These are phyloP conservation scores for Neopestalotiopsis sp. DNA, from an alignment of 2,329 filamentous ascomycete genomes.

Conservation along the genomic window DNA sequence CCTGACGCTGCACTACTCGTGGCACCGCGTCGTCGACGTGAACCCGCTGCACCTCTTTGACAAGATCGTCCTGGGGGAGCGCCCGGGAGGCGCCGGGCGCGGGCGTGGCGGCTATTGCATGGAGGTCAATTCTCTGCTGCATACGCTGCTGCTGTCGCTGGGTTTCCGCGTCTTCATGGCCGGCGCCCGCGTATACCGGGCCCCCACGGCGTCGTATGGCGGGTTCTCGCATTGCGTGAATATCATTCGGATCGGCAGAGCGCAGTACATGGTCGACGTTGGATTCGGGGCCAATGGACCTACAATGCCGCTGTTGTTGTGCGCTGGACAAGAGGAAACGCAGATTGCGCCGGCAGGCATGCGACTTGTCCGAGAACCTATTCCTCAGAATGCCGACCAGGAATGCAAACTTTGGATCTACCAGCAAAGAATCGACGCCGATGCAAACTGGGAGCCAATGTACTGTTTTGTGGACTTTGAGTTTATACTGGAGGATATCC, in stretches of 20 bases:
- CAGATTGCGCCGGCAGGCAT: conserved; percentile 37
- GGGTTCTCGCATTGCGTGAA: conserved; percentile 36
- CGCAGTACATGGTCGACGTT: conserved; percentile 30
- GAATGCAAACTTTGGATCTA: conserved; percentile 30
- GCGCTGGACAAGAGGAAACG: conserved; percentile 11
- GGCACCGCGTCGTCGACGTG: conserved; percentile 39
- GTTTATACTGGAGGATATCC: conserved; percentile 45
- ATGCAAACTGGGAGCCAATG: conserved; percentile 43
- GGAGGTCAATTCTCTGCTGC: conserved; percentile 49
- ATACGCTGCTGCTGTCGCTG: conserved; percentile 45
- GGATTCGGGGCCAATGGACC: conserved; percentile 32
- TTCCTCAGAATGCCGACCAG: conserved; percentile 31
- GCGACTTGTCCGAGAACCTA: conserved; percentile 33
- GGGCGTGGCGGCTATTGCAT: conserved; percentile 53
- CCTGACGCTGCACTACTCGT: conserved; percentile 49
- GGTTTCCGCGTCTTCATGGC: conserved; percentile 40
- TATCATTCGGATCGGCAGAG: conserved; percentile 26
- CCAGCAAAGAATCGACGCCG: conserved; percentile 28
- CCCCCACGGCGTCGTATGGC: conserved; percentile 21
- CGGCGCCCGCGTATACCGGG: conserved; percentile 31
- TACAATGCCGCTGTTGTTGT: conserved; percentile 23
- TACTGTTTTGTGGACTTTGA: conserved; percentile 54
- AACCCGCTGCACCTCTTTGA: conserved; percentile 41
- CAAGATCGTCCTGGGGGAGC: conserved; percentile 39
- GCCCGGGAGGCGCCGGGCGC: conserved; percentile 2